Percentiles rank a stretch among this genome's conserved stretches.
phyloP scores from a whole-genome alignment of 2,329 filamentous ascomycete species.

The Colletotrichum sp. region DNA sequence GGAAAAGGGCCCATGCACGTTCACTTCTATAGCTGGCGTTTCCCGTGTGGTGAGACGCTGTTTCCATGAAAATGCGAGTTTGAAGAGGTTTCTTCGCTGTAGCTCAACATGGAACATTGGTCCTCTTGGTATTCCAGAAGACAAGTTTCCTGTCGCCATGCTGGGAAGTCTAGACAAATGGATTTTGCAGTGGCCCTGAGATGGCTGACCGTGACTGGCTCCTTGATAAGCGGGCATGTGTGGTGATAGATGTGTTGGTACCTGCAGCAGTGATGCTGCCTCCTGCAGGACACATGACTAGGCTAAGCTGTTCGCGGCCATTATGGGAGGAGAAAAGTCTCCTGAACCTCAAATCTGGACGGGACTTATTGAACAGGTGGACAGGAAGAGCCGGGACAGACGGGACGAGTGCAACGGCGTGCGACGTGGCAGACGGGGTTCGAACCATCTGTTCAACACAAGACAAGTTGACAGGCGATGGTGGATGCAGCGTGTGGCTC shows the following conservation, averaged over 20 bases:
- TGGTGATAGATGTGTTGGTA: neutral
- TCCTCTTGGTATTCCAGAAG: neutral
- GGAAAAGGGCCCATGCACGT: neutral
- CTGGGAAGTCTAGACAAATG: neutral
- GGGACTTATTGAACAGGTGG: neutral
- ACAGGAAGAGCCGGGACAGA: neutral
- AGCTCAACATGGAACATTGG: neutral
- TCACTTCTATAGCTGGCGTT: neutral
- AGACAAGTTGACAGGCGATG: neutral
- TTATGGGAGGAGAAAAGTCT: neutral
- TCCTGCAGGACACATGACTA: slow-evolving; percentile 17
- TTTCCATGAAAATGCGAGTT: neutral
- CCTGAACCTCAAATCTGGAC: neutral
- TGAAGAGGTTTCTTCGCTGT: neutral
- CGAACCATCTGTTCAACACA: neutral
- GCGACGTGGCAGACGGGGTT: slow-evolving; percentile 8
- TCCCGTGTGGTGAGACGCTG: neutral
- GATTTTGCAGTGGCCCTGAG: neutral
- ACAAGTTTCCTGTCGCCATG: neutral
- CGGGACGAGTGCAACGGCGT: neutral
- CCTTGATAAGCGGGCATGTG: neutral
- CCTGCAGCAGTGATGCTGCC: slow-evolving; percentile 7
- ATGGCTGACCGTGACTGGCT: neutral
- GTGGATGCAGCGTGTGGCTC: neutral
- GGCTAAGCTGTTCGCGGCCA: neutral